A percentile compares a stretch with the other conserved stretches of the same genome.
These are phyloP conservation scores for Agrocybe pediades DNA, from an alignment of 768 basidiomycete genomes.

Conservation along the genomic window DNA sequence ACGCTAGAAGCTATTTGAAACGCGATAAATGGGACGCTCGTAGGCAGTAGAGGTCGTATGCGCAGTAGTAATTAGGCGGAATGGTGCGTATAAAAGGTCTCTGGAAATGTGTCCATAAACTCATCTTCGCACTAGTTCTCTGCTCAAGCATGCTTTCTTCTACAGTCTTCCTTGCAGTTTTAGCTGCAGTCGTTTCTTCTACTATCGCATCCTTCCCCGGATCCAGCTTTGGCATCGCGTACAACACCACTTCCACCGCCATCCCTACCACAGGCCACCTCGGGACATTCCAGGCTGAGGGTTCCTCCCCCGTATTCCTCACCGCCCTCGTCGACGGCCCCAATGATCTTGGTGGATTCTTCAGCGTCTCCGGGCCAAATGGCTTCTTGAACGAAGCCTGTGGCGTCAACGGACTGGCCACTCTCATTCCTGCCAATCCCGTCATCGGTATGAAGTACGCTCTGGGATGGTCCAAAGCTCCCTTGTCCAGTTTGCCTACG, in stretches of 20 bases:
- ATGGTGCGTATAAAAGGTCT: no score
- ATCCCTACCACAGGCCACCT: constrained; percentile 5
- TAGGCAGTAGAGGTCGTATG: no score
- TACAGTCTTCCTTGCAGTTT: no score
- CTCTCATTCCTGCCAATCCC: not conserved
- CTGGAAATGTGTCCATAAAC: no score
- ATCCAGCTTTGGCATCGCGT: constrained; percentile 6
- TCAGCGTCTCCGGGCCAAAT: not conserved
- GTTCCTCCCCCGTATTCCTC: not conserved
- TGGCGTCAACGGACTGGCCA: not conserved
- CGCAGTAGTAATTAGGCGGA: no score
- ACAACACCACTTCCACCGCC: not conserved
- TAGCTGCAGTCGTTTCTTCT: no score
- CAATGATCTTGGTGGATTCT: constrained; percentile 5
- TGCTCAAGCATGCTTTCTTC: no score
- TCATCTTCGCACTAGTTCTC: no score
- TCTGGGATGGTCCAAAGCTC: constrained; percentile 1
- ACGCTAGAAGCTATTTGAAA: no score
- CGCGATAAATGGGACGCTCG: no score
- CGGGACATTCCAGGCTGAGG: not conserved
- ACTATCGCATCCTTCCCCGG: constrained; percentile 7
- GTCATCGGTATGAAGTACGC: not conserved
- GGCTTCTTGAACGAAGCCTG: constrained; percentile 4
- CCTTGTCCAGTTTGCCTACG: not conserved
- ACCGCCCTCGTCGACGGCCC: not conserved